phyloP scores from a whole-genome alignment of 805 yeast species.

The Starmerella ratchasimensis region DNA sequence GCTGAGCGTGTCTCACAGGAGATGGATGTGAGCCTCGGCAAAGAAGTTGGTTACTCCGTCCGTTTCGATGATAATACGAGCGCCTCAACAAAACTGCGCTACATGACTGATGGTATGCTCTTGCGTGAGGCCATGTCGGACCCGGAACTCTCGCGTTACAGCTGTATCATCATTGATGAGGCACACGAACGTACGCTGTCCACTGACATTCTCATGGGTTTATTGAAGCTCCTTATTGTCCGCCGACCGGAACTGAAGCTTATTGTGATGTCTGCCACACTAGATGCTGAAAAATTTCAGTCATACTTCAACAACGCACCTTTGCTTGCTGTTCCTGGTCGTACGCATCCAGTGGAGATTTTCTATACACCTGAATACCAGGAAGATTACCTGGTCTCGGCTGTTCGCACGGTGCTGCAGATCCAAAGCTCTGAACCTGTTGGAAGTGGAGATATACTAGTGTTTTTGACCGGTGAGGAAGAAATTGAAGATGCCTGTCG shows the following conservation, averaged over 20 bases:
- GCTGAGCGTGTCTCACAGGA: conserved; percentile 80
- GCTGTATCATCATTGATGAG: conserved; percentile 88
- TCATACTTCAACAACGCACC: conserved; percentile 83
- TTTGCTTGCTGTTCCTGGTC: conserved; percentile 88
- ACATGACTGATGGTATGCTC: conserved; percentile 99
- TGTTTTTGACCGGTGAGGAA: conserved; percentile 48
- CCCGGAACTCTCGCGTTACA: conserved; percentile 62
- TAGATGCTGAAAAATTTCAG: conserved; percentile 94
- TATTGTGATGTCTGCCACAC: conserved; percentile 93
- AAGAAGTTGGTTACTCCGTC: conserved; percentile 88
- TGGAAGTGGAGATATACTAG: conserved; percentile 22
- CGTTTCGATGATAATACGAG: conserved; percentile 86
- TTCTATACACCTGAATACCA: conserved; percentile 95
- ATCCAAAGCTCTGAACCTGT: conserved; percentile 53
- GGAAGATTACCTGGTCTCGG: conserved; percentile 86
- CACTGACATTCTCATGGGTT: conserved; percentile 93
- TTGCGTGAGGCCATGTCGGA: conserved; percentile 96
- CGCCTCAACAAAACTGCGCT: conserved; percentile 67
- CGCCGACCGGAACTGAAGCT: conserved; percentile 82
- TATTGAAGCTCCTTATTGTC: conserved; percentile 63
- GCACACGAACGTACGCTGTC: conserved; percentile 97
- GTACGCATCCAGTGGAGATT: conserved; percentile 94
- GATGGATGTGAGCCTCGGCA: conserved; percentile 85
- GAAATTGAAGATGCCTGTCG: conserved; percentile 93
- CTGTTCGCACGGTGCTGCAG: conserved; percentile 87